Evolutionary conservation across 1,284 basidiomycete species (phyloP), one percentile per base, ranked within the genome.

Genomic region (Anthracocystis panici-leucophaei): DNA sequence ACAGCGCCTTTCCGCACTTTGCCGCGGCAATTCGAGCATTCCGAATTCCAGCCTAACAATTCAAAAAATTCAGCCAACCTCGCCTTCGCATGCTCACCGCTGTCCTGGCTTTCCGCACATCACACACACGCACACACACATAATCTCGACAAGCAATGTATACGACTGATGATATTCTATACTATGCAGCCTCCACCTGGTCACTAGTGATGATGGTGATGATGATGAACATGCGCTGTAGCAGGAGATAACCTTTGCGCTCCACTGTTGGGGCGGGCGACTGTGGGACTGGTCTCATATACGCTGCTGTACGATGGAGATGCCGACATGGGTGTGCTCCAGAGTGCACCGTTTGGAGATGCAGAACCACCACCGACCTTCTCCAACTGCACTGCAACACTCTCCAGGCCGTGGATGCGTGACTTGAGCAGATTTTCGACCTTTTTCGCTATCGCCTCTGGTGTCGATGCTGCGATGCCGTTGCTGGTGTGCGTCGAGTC

Each of bases 361-460:
- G 52, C 45, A 7, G 50, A 21, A 11, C 16, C 46, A 6, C 40
- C 44, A 16, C 46, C 49, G 5, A 54, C 27, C 31, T 59, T 59
- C 29, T 83, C 77, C 5, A 82, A 62, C 55, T 84, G 83, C 3
- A 84, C 75, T 0, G 74, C 67, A 12, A 84, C 57, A 11, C 63
- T 60, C 20, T 83, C 80, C 1, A 84, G 65, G 0, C 78, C 80
- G 10, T 59, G 50, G 12, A 84, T 71, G n/a, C 71, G 68, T 10
- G 63, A 33, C 35, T 74, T 74, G 21, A 84, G 74, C 25, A 81
- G 20, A 7, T 27, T 51, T 42, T 82, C 78, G 1, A 84, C 81
- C 29, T 63, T 59, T 14, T 48, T 53, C 5, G 69, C 72, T 14
- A 82, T 51, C 5, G 54, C 54, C 51, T 82, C 81, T 23, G 81